These are phyloP conservation scores for Colletotrichum brevisporum DNA, from an alignment of 2,329 filamentous ascomycete genomes.

Conservation along the genomic window DNA sequence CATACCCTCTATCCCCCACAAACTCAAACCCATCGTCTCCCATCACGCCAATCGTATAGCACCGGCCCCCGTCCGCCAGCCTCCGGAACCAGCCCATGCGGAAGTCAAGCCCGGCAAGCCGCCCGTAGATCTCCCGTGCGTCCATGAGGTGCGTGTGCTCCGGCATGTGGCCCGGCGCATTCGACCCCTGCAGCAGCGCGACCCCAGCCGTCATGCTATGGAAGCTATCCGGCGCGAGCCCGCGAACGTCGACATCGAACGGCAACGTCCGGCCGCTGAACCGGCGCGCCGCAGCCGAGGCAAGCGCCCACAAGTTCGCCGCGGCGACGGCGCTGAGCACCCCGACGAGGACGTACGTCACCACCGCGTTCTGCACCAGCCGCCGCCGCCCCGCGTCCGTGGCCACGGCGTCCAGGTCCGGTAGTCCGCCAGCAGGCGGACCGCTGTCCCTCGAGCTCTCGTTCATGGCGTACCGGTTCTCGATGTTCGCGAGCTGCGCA, in stretches of 20 bases:
- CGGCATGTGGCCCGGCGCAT: background rate
- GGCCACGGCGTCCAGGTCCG: background rate
- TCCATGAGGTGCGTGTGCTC: background rate
- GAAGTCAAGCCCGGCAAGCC: background rate
- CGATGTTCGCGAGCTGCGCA: constrained; percentile 12
- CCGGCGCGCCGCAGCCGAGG: background rate
- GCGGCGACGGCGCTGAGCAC: background rate
- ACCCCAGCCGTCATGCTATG: background rate
- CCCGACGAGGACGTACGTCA: background rate
- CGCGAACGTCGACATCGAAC: background rate
- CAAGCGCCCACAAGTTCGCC: background rate
- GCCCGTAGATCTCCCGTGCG: background rate
- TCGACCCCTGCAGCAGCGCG: constrained; percentile 2
- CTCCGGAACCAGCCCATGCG: constrained; percentile 8
- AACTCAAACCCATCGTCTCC: background rate
- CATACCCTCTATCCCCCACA: background rate
- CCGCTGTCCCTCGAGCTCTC: background rate
- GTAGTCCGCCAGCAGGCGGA: background rate
- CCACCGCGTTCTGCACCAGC: background rate
- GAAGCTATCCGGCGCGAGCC: background rate
- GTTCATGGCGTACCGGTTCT: background rate
- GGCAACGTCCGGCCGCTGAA: background rate
- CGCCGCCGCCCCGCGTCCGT: background rate
- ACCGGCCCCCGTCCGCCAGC: background rate
- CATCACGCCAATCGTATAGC: background rate